Conservation (phyloP, 768 basidiomycete species). For the Ramaria sp. region DNA sequence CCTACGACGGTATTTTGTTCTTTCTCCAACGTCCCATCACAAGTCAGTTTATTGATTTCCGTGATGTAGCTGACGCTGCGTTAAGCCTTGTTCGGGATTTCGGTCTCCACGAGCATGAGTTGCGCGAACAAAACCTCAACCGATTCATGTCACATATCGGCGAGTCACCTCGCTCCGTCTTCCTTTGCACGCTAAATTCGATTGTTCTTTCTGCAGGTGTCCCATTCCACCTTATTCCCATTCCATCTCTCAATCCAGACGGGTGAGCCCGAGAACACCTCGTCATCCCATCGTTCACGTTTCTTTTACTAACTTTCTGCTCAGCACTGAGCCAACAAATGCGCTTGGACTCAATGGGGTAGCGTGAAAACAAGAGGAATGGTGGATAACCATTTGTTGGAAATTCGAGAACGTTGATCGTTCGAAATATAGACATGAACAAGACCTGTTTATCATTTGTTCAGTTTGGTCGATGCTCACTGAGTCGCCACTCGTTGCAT, state of each 20-base stretch:
- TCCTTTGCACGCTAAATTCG: background rate
- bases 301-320: too few species aligned
- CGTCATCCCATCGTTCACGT: background rate
- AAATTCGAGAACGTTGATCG: background rate
- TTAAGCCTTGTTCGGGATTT: constrained; percentile 38
- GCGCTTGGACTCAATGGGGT: constrained; percentile 1
- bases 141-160: constrained; percentile 49
- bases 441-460: background rate
- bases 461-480: background rate
- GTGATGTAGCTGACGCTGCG: constrained; percentile 26
- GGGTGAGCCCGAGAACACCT: background rate
- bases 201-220: background rate
- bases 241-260: background rate
- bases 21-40: background rate
- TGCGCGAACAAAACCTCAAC: constrained; percentile 35
- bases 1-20: constrained; percentile 39
- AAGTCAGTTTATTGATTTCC: constrained; percentile 6
- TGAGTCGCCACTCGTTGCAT: background rate
- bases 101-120: constrained; percentile 31
- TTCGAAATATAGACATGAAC: background rate
- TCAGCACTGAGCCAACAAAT: constrained; percentile 1
- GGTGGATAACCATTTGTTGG: background rate
- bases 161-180: constrained; percentile 12
- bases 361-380: background rate
- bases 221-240: constrained; percentile 8